Base-by-base conservation (phyloP, 225 moss, liverwort and hornwort genomes). In the Pleurozium schreberi region DNA sequence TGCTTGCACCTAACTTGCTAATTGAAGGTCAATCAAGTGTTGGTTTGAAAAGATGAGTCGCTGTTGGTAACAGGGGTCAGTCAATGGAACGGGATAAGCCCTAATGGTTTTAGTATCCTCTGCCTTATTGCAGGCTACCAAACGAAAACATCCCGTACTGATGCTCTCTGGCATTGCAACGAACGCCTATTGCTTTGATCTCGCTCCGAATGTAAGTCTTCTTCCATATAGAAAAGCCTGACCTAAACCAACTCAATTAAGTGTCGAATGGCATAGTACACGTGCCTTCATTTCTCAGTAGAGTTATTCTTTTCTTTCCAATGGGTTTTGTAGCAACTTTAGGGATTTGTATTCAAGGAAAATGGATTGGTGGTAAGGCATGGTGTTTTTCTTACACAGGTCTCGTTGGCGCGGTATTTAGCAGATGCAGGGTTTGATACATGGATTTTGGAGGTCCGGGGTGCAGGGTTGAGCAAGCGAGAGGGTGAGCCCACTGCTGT, bases 401-500 rank as follows among this genome's bases (percentile, higher is more conserved):
- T 98, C 69, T 97, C 98, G 49, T 93, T 97, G 96, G 97, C 98
- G 85, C 96, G 96, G 61, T 93, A 92, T 94, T 93, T 96, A 96
- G 93, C 98, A 75, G 95, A 92, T 88, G 95, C 95, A 93, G 98
- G 98, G 86, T 96, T 98, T 90, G 98, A 98, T 82, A 93, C 96
- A 66, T 98, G 98, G 98, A 96, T 98, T 91, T 89, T 98, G 90
- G 98, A 98, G 89, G 98, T 98, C 85, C 93, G 97, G 88, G 98
- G 98, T 92, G 91, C 96, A 90, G 98, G 98, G 64, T 89, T 98
- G 66, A 97, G 98, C 86, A 96, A 96, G 84, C 93, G 95, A 66
- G 96, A 94, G 87, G 95, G 93, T 38, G 94, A 98, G 86, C 96
- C 95, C 52, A 93, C 92, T 71, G 92, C 95, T 75, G 90, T 89